Percentiles rank a stretch among this genome's conserved stretches.
Conservation (phyloP, 2,329 filamentous ascomycete genomes). For the Pestalotiopsis sp. region DNA sequence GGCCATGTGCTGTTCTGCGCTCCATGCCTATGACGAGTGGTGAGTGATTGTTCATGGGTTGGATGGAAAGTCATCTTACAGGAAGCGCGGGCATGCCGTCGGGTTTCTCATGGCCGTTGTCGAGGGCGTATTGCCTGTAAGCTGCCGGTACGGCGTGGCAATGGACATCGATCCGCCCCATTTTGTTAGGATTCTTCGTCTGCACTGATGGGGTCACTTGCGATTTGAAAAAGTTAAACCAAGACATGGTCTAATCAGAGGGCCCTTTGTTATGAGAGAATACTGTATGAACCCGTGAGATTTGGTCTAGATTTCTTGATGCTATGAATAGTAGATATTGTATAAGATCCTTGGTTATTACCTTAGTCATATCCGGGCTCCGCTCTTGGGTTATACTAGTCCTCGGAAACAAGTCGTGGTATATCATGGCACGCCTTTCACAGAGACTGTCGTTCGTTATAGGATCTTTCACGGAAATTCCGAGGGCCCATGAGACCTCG, state of each 20-base stretch:
- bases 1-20: constrained; percentile 43
- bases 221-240: too few relatives aligned
- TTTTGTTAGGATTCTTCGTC: not conserved
- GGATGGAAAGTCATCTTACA: constrained; percentile 16
- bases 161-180: constrained; percentile 46
- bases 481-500: too few relatives aligned
- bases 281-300: too few relatives aligned
- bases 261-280: too few relatives aligned
- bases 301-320: not conserved
- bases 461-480: too few relatives aligned
- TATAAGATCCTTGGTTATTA: not conserved
- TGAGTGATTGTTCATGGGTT: not conserved
- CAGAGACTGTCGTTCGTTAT: too few relatives aligned
- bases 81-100: constrained; percentile 54
- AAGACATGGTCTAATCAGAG: too few relatives aligned
- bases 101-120: constrained; percentile 43
- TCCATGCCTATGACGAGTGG: constrained; percentile 39
- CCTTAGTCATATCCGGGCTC: not conserved
- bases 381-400: not conserved
- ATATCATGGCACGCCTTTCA: not conserved
- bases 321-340: not conserved
- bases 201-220: too few relatives aligned
- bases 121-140: constrained; percentile 41
- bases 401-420: not conserved
- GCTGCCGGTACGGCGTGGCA: constrained; percentile 46